phyloP scores from a whole-genome alignment of 2,329 filamentous ascomycete genomes.

The Alternaria dauci region DNA sequence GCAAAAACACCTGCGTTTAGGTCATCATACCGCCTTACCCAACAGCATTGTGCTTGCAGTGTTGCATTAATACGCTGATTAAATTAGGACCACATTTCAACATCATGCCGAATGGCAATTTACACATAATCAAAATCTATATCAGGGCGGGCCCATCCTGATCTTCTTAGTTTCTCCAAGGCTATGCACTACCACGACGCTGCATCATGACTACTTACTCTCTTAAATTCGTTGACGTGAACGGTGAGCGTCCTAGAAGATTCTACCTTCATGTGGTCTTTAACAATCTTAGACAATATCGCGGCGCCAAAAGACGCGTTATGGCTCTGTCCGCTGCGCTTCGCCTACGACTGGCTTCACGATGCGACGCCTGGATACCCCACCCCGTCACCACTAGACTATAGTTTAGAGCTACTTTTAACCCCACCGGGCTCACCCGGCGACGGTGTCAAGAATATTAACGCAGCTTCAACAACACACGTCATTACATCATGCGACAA shows the following conservation, averaged over 20 bases:
- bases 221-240: not conserved
- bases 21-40: not conserved
- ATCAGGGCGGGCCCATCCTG: not conserved
- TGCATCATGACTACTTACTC: not conserved
- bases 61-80: not conserved
- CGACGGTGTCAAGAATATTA: not conserved
- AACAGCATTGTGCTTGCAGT: not conserved
- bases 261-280: not conserved
- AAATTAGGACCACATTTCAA: not conserved
- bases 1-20: not conserved
- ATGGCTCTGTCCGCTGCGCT: not conserved
- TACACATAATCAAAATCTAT: not conserved
- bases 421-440: slow-evolving; percentile 1
- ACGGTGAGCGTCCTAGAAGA: not conserved
- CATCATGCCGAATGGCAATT: not conserved
- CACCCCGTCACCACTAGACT: not conserved
- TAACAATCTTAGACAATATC: not conserved
- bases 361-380: not conserved
- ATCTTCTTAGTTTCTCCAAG: not conserved
- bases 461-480: not conserved
- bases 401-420: not conserved
- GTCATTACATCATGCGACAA: not conserved
- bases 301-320: not conserved
- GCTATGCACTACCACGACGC: not conserved
- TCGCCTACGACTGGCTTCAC: not conserved